A percentile compares a stretch with the other conserved stretches of the same genome.
Evolutionary conservation across 495 filamentous ascomycete genomes (phyloP).

Genomic region (Talaromyces adpressus): DNA sequence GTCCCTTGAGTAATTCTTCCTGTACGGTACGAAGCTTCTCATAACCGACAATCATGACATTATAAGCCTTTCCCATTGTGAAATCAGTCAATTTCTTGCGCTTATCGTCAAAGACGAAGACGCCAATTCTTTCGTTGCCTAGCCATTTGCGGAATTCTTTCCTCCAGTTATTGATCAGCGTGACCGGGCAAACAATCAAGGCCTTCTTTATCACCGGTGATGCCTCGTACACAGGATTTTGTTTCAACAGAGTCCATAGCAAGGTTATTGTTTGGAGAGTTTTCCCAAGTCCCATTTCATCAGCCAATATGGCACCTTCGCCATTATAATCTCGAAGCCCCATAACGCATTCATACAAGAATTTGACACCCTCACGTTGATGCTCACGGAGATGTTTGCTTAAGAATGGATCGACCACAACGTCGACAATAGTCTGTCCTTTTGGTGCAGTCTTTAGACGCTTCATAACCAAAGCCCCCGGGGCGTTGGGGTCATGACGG

Average conservation of each 20-base stretch:
- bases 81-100: conserved; percentile 65
- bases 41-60: conserved; percentile 77
- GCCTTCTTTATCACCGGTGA: conserved; percentile 66
- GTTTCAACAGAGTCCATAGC: conserved; percentile 75
- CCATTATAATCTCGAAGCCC: conserved; percentile 65
- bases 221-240: conserved; percentile 62
- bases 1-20: conserved; percentile 56
- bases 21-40: conserved; percentile 68
- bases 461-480: conserved; percentile 64
- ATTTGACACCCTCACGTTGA: conserved; percentile 70
- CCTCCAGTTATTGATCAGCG: conserved; percentile 73
- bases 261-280: conserved; percentile 74
- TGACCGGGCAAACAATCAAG: conserved; percentile 75
- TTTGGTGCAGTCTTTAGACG: conserved; percentile 47
- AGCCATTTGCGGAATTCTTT: conserved; percentile 80
- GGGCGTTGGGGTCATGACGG: conserved; percentile 57
- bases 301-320: conserved; percentile 69
- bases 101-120: conserved; percentile 64
- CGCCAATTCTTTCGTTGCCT: conserved; percentile 68
- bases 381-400: conserved; percentile 60
- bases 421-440: conserved; percentile 67
- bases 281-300: conserved; percentile 81
- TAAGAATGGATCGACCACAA: conserved; percentile 73
- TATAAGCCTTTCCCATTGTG: conserved; percentile 68
- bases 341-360: conserved; percentile 83